Evolutionary conservation across 768 basidiomycete species (phyloP).

Genomic region (Lyophyllum atratum): DNA sequence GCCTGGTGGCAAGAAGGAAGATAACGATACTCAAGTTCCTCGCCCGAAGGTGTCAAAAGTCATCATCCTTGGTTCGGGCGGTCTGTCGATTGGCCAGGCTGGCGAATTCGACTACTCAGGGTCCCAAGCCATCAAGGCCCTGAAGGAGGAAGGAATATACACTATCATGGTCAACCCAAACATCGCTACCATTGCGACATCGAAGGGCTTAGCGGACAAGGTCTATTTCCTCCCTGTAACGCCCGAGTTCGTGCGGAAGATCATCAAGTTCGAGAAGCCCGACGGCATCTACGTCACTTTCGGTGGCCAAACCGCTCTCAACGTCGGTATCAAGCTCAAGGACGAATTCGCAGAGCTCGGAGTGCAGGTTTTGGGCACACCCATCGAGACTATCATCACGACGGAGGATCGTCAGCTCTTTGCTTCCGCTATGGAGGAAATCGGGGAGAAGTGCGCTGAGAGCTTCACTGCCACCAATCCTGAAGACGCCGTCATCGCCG

Average conservation of each 20-base stretch:
- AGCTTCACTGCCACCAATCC: slow-evolving; percentile 84
- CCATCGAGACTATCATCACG: slow-evolving; percentile 94
- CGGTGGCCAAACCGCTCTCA: slow-evolving; percentile 96
- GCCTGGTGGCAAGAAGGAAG: slow-evolving; percentile 80
- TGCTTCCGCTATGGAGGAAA: slow-evolving; percentile 90
- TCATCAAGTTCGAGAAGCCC: slow-evolving; percentile 98
- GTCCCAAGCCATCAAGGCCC: slow-evolving; percentile 98
- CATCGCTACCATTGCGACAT: slow-evolving; percentile 98
- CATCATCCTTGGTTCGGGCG: slow-evolving; percentile 95
- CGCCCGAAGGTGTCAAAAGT: slow-evolving; percentile 87
- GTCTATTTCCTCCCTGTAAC: slow-evolving; percentile 99
- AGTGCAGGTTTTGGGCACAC: slow-evolving; percentile 93
- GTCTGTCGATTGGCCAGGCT: slow-evolving; percentile 97
- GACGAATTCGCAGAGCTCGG: slow-evolving; percentile 92
- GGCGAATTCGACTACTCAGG: slow-evolving; percentile 99
- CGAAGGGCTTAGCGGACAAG: slow-evolving; percentile 97
- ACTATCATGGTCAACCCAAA: slow-evolving; percentile 99
- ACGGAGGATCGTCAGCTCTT: slow-evolving; percentile 97
- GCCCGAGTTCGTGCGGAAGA: slow-evolving; percentile 95
- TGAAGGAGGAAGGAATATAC: slow-evolving; percentile 99
- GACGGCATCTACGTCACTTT: slow-evolving; percentile 99
- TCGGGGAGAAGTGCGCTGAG: slow-evolving; percentile 94
- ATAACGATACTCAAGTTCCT: slow-evolving; percentile 74
- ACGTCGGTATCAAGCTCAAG: slow-evolving; percentile 96
- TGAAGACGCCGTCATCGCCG: slow-evolving; percentile 84